These are phyloP conservation scores for Hymenoscyphus fraxineus DNA, from an alignment of 2,329 filamentous ascomycete species.

Conservation along the genomic window DNA sequence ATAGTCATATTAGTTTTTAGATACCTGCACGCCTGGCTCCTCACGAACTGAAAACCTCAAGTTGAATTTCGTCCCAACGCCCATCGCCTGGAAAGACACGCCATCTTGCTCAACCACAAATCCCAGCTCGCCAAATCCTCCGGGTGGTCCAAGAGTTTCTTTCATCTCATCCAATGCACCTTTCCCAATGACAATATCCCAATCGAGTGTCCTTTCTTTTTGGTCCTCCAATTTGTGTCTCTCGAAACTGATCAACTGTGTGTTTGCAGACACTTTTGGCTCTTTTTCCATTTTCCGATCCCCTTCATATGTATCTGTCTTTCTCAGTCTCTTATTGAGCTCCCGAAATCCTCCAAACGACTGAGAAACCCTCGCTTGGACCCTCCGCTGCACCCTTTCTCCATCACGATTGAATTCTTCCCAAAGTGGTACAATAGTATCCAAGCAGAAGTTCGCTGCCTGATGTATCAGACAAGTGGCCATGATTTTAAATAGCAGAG, in stretches of 20 bases:
- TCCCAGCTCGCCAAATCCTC: slow-evolving; percentile 19
- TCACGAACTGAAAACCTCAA: slow-evolving; percentile 8
- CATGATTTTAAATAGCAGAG: slow-evolving; percentile 12
- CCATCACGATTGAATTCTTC: slow-evolving; percentile 6
- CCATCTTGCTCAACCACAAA: slow-evolving; percentile 15
- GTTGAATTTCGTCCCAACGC: slow-evolving; percentile 16
- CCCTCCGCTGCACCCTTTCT: background rate
- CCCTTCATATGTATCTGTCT: background rate
- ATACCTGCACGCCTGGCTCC: background rate
- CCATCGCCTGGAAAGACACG: slow-evolving; percentile 17
- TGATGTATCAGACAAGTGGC: slow-evolving; percentile 13
- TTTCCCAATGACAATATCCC: slow-evolving; percentile 12
- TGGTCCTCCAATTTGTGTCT: slow-evolving; percentile 9
- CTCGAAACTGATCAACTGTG: slow-evolving; percentile 9
- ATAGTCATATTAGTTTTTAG: no score
- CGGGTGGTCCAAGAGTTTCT: slow-evolving; percentile 17
- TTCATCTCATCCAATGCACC: slow-evolving; percentile 17
- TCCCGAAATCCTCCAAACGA: slow-evolving; percentile 5
- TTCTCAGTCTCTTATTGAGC: background rate
- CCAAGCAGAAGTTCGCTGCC: slow-evolving; percentile 3
- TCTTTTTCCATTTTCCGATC: background rate
- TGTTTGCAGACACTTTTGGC: background rate
- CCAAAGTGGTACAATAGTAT: slow-evolving; percentile 11
- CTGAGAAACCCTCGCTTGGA: slow-evolving; percentile 4
- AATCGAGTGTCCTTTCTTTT: slow-evolving; percentile 8